Base-by-base conservation (phyloP, 2,329 filamentous ascomycete species). In the Talaromyces sp. region DNA sequence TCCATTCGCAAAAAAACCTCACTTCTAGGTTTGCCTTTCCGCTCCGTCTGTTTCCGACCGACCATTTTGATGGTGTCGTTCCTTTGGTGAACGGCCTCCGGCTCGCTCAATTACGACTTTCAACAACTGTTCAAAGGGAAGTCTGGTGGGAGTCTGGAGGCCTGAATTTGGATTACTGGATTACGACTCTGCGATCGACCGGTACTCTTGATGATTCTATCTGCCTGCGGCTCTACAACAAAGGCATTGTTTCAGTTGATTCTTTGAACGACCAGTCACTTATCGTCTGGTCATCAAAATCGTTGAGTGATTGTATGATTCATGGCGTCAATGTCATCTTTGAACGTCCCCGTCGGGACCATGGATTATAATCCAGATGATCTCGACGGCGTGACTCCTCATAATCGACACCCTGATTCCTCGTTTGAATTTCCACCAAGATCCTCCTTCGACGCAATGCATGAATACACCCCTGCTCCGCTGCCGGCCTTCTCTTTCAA, bases 401-500 rank as follows among this genome's bases (percentile, higher is more conserved):
- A 41, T 15, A 33, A 39, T 36, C 58, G 7, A 13, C 58, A 17
- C 6, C 11, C 54, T 17, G 54, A 60, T 36, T 53, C 53, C 6
- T 48, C 58, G 1, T 60, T 60, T 9, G 53, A 57, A 15, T 60
- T 60, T 28, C 58, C 58, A 28, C 37, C 37, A 9, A 36, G 58
- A 54, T 25, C 35, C 13, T 28, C 53, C 11, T 57, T 46, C 31
- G 52, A 55, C 17, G 57, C 46, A 37, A 31, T 22, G 19, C 46
- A 28, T 45, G 65, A 84, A 83, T 57, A 65, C 50, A 59, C 58
- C 15, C 67, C 66, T 17, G 63, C 65, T 31, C 63, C 71, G 17
- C 68, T 75, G 25, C 74, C 73, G 22, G 65, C 70, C 21, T 73
- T 75, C 55, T 74, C 71, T 5, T 73, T 73, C 63, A 70, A 74